phyloP scores from a whole-genome alignment of 768 basidiomycete genomes.

The Auriscalpium orientale region DNA sequence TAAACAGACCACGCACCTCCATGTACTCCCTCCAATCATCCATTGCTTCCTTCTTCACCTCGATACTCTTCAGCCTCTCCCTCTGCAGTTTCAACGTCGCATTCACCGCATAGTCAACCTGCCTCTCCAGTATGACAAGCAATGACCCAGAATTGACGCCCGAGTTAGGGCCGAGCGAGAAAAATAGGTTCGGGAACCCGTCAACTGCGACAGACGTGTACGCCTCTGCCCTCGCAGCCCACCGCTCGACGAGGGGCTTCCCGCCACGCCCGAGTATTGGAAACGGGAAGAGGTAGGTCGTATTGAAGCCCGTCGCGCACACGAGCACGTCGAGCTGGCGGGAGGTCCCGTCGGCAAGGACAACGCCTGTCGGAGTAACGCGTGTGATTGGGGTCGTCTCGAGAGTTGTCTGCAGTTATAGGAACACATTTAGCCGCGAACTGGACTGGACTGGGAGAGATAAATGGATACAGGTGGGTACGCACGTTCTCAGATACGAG shows the following conservation, averaged over 20 bases:
- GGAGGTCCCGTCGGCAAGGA: constrained; percentile 18
- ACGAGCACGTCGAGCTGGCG: constrained; percentile 25
- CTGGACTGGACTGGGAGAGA: not conserved
- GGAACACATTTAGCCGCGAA: too few species aligned
- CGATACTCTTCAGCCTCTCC: constrained; percentile 21
- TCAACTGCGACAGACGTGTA: constrained; percentile 24
- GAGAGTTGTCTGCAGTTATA: not conserved
- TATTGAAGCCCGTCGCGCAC: constrained; percentile 24
- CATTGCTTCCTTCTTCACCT: constrained; percentile 21
- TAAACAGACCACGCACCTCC: not conserved
- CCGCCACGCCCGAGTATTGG: constrained; percentile 23
- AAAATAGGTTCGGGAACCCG: constrained; percentile 24
- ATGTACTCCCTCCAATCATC: constrained; percentile 23
- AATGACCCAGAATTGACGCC: constrained; percentile 19
- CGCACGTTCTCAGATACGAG: constrained; percentile 20
- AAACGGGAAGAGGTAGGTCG: constrained; percentile 12
- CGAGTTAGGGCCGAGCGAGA: constrained; percentile 20
- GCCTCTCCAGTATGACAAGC: constrained; percentile 19
- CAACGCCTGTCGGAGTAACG: constrained; percentile 22
- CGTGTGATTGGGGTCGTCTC: constrained; percentile 17
- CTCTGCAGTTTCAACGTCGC: constrained; percentile 24
- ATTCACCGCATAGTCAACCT: constrained; percentile 19
- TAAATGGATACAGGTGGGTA: not conserved
- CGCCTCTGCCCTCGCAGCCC: constrained; percentile 20
- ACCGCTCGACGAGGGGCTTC: constrained; percentile 21